Conservation (phyloP, 371 early-diverging fungal genomes). For the Rhizomucor pusillus region DNA sequence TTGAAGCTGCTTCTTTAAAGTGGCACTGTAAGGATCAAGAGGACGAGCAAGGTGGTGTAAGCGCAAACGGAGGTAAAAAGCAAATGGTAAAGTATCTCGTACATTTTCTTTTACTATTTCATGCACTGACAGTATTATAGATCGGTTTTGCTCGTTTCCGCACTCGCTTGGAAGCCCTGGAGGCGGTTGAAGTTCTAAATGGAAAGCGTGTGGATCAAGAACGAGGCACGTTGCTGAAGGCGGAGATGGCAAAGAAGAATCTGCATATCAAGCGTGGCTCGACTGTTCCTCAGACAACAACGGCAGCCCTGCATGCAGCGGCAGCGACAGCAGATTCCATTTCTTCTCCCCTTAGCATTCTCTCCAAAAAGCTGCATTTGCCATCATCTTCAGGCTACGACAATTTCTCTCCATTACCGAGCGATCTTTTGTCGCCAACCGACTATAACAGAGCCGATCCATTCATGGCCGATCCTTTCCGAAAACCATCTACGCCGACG, state of each 20-base stretch:
- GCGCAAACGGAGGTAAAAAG: slow-evolving; percentile 54
- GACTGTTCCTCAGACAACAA: slow-evolving; percentile 12
- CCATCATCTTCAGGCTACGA: slow-evolving; percentile 18
- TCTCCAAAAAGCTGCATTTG: slow-evolving; percentile 20
- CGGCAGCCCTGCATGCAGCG: slow-evolving; percentile 1
- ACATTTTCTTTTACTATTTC: background rate
- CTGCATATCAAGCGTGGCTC: slow-evolving; percentile 39
- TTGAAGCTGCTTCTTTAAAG: slow-evolving; percentile 93
- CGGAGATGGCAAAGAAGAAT: slow-evolving; percentile 53
- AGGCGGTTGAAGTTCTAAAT: slow-evolving; percentile 32
- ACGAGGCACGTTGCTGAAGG: slow-evolving; percentile 35
- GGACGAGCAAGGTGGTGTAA: slow-evolving; percentile 15
- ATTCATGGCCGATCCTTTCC: slow-evolving; percentile 42
- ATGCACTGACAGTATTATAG: slow-evolving; percentile 10
- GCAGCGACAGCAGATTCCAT: slow-evolving; percentile 5
- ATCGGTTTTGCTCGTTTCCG: slow-evolving; percentile 46
- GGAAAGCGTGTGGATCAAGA: slow-evolving; percentile 38
- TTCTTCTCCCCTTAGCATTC: slow-evolving; percentile 14
- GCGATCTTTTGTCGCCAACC: slow-evolving; percentile 59
- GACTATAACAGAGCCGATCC: slow-evolving; percentile 54
- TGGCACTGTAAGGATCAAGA: slow-evolving; percentile 66
- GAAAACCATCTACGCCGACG: slow-evolving; percentile 26
- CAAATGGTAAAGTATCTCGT: slow-evolving; percentile 74
- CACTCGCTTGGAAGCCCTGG: slow-evolving; percentile 37
- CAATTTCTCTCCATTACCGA: slow-evolving; percentile 55